Conservation (phyloP, 2,329 filamentous ascomycete genomes). For the Pseudogymnoascus sp. region DNA sequence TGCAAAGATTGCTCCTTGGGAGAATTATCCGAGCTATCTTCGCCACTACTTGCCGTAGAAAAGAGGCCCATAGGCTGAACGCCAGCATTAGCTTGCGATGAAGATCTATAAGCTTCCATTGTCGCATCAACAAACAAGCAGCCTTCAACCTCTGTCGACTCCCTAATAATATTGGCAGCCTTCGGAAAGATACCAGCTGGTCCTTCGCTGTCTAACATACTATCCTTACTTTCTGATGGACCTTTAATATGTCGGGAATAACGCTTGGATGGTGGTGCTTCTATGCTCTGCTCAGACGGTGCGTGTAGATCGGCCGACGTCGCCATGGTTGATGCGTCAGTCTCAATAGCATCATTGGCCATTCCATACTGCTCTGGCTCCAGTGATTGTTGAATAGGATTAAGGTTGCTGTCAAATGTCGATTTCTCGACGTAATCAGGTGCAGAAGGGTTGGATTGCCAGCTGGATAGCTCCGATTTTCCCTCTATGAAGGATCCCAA, state of each 20-base stretch:
- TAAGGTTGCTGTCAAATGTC: background rate
- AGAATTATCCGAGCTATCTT: constrained; percentile 16
- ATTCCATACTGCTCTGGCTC: background rate
- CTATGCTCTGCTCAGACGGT: constrained; percentile 21
- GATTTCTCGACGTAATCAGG: background rate
- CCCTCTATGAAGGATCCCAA: constrained; percentile 48
- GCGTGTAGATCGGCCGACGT: constrained; percentile 23
- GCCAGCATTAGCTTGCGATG: background rate
- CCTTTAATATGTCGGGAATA: background rate
- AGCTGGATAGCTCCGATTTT: constrained; percentile 30
- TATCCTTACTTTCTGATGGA: background rate
- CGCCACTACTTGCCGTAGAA: constrained; percentile 20
- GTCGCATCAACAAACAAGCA: constrained; percentile 26
- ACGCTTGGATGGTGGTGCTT: background rate
- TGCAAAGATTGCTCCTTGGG: background rate
- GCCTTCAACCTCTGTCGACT: constrained; percentile 27
- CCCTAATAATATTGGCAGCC: constrained; percentile 27
- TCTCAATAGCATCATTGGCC: background rate
- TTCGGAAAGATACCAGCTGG: constrained; percentile 24
- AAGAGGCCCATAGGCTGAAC: background rate
- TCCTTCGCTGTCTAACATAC: background rate
- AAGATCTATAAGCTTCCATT: background rate
- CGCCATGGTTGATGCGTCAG: background rate
- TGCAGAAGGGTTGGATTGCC: background rate
- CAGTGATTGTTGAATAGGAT: background rate